Evolutionary conservation across 768 basidiomycete species (phyloP).

Genomic region (Tylopilus rubrobrunneus): DNA sequence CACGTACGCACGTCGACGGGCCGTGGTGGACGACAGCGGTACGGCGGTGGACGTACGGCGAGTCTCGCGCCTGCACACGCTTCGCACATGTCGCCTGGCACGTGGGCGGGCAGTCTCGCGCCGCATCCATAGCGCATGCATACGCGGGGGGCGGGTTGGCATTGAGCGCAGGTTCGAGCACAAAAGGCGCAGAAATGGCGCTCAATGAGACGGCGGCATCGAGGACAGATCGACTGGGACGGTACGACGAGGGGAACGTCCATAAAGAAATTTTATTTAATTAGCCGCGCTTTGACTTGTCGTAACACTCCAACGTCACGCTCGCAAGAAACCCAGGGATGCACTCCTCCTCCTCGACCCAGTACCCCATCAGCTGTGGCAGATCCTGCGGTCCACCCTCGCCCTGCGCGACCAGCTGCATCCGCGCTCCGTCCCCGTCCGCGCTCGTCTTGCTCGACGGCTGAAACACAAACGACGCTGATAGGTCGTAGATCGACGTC

Average conservation of each 20-base stretch:
- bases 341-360: constrained; percentile 83
- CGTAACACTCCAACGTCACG: constrained; percentile 84
- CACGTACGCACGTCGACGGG: too few species aligned
- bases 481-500: constrained; percentile 86
- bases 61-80: constrained; percentile 9
- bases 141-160: not conserved
- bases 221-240: not conserved
- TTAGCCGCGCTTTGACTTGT: constrained; percentile 51
- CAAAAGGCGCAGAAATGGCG: not conserved
- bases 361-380: constrained; percentile 73
- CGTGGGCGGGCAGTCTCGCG: not conserved
- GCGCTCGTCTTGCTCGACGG: constrained; percentile 41
- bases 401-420: constrained; percentile 73
- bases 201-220: not conserved
- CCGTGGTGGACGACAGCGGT: too few species aligned
- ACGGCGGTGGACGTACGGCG: not conserved
- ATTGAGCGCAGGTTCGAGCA: constrained; percentile 6
- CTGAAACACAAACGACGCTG: constrained; percentile 84
- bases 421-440: constrained; percentile 43
- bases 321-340: constrained; percentile 88
- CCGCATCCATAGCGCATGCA: constrained; percentile 24
- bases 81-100: constrained; percentile 8
- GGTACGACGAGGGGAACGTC: not conserved
- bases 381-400: constrained; percentile 74
- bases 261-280: not conserved